phyloP scores from a whole-genome alignment of 805 yeast species.

The Pichia cephalocereana region DNA sequence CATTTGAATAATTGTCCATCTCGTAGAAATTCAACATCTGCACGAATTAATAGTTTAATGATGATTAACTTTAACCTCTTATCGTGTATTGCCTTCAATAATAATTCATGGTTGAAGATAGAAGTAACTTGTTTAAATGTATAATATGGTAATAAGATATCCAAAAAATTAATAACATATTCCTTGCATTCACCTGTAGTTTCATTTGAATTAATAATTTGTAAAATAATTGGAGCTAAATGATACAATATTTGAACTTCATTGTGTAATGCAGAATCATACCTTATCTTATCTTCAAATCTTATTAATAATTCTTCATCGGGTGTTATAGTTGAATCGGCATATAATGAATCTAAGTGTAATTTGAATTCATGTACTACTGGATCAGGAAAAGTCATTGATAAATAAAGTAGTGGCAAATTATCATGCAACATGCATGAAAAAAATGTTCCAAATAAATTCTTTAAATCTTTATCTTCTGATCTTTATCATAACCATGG shows the following conservation, averaged over 20 bases:
- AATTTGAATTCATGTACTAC: constrained; percentile 9
- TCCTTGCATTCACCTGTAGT: constrained; percentile 16
- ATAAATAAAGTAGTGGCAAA: too few species aligned
- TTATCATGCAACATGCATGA: too few species aligned
- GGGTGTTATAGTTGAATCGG: constrained; percentile 6
- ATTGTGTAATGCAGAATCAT: constrained; percentile 11
- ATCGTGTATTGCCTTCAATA: constrained; percentile 23
- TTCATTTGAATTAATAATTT: constrained; percentile 18
- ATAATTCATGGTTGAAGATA: constrained; percentile 16
- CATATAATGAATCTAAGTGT: constrained; percentile 12
- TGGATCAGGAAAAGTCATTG: constrained; percentile 14
- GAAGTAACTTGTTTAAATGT: constrained; percentile 22
- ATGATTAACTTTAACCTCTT: constrained; percentile 20
- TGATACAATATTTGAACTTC: constrained; percentile 8
- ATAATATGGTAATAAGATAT: constrained; percentile 19
- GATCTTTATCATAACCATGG: too few species aligned
- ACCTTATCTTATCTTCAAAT: constrained; percentile 11
- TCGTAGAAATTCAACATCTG: constrained; percentile 22
- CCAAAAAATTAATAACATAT: constrained; percentile 16
- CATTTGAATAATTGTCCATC: constrained; percentile 5
- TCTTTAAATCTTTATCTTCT: too few species aligned
- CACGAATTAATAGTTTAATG: constrained; percentile 19
- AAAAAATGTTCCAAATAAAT: too few species aligned
- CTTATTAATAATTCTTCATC: constrained; percentile 13
- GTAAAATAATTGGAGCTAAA: constrained; percentile 16